Evolutionary conservation across 768 basidiomycete genomes (phyloP), one percentile per base, ranked within the genome.

Genomic region (Phaeotremella fagi): DNA sequence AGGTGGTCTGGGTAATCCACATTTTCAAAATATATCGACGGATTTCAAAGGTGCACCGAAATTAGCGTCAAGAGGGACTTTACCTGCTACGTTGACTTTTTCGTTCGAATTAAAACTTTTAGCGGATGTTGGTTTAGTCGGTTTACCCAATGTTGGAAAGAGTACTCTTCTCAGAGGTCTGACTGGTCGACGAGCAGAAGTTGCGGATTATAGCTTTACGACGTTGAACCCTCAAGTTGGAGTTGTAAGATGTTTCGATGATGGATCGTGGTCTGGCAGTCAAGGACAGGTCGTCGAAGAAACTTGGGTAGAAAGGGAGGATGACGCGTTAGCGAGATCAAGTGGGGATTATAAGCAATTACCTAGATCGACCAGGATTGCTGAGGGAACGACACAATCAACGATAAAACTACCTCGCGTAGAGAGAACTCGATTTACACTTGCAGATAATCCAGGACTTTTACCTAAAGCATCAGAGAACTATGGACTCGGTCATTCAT

Each of bases 391-490:
- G 20, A 29, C 16, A 41, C 20, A 6, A 5, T 7, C 15, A 14
- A 18, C 28, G 16, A 9, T 5, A 31, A 20, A 45, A 11, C 9
- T 11, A 4, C 45, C 26, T 33, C 48, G 47, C 38, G 45, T 48
- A 18, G 92, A 98, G 74, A 75, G 78, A 3, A 85, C 89, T 72
- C 82, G 95, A 9, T 95, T 98, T 79, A 95, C 90, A 14, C 84
- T 99, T 60, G 88, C 91, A 31, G 95, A 99, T 76, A 98, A 97
- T 69, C 95, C 95, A 0, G 95, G 95, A 6, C 83, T 98, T 41
- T 84, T 98, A 52, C 81, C 82, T 7, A 79, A 81, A 14, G 88
- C 91, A 2, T 87, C 89, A 2, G 83, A 89, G 64, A 88, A 94
- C 70, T 83, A 90, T 45, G 95, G 92, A 3, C 81, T 98, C 1